A percentile compares a stretch with the other conserved stretches of the same genome.
Conservation (phyloP, 305 asterid species). For the Coffea humblotiana region DNA sequence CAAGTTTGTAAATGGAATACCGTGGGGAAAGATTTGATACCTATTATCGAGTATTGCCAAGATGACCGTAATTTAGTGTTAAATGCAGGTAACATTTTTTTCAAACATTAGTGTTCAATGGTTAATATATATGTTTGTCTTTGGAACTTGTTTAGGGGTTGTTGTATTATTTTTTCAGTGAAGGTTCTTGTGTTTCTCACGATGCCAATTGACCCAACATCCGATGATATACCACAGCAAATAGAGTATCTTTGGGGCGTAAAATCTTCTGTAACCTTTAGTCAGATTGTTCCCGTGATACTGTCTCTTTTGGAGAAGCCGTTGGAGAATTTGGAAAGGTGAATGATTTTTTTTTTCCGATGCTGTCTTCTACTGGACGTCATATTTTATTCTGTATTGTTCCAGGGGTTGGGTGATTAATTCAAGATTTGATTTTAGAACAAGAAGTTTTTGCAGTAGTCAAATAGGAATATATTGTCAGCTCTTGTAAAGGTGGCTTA, state of each 20-base stretch:
- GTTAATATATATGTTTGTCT: background rate
- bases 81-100: slow-evolving; percentile 56
- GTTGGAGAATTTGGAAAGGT: slow-evolving; percentile 82
- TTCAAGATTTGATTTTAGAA: background rate
- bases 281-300: slow-evolving; percentile 71
- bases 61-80: slow-evolving; percentile 80
- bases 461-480: background rate
- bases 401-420: background rate
- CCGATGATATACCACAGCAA: slow-evolving; percentile 77
- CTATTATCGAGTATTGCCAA: slow-evolving; percentile 66
- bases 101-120: background rate
- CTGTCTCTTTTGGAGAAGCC: slow-evolving; percentile 80
- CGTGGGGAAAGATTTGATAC: slow-evolving; percentile 69
- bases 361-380: background rate
- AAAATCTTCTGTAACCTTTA: slow-evolving; percentile 63
- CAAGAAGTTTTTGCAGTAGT: background rate
- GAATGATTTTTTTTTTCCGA: slow-evolving; percentile 12
- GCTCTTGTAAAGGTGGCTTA: background rate
- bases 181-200: slow-evolving; percentile 91
- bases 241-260: slow-evolving; percentile 85
- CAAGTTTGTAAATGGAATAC: slow-evolving; percentile 90
- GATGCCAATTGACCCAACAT: slow-evolving; percentile 86
- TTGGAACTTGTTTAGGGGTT: background rate
- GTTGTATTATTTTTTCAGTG: slow-evolving; percentile 46
- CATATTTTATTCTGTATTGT: background rate